phyloP scores from a whole-genome alignment of 352 stramenopile species.

The Pseudoperonospora humuli region DNA sequence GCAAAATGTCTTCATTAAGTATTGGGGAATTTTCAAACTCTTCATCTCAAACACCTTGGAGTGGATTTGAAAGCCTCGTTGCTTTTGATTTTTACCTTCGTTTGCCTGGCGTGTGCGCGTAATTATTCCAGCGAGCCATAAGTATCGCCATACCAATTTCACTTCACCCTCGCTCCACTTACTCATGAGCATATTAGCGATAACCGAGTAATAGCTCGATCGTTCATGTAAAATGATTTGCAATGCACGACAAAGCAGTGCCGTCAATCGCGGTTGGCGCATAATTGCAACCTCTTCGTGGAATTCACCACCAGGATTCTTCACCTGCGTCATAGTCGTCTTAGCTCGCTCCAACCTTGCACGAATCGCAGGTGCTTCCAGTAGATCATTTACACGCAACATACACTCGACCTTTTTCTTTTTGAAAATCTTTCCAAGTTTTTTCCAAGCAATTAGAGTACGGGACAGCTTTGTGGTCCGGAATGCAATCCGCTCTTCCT shows the following conservation, averaged over 20 bases:
- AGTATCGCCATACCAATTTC: slow-evolving; percentile 78
- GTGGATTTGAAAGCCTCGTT: slow-evolving; percentile 64
- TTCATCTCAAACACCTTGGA: slow-evolving; percentile 67
- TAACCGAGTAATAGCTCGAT: slow-evolving; percentile 56
- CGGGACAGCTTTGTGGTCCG: slow-evolving; percentile 43
- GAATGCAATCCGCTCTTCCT: slow-evolving; percentile 62
- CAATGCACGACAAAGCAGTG: slow-evolving; percentile 55
- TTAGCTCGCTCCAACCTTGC: slow-evolving; percentile 55
- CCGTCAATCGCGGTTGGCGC: slow-evolving; percentile 50
- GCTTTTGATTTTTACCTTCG: slow-evolving; percentile 46
- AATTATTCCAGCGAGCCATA: slow-evolving; percentile 74
- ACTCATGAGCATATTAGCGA: slow-evolving; percentile 69
- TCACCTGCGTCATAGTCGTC: slow-evolving; percentile 45
- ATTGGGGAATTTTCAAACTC: slow-evolving; percentile 54
- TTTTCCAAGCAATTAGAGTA: slow-evolving; percentile 68
- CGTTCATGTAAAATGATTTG: slow-evolving; percentile 79
- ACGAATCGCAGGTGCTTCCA: slow-evolving; percentile 52
- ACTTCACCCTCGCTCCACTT: slow-evolving; percentile 67
- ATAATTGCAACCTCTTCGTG: slow-evolving; percentile 57
- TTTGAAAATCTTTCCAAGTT: slow-evolving; percentile 43
- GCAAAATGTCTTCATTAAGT: slow-evolving; percentile 62
- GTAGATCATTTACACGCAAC: slow-evolving; percentile 56
- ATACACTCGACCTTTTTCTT: slow-evolving; percentile 63
- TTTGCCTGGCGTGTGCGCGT: slow-evolving; percentile 39
- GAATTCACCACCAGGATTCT: slow-evolving; percentile 65